A percentile compares a stretch with the other conserved stretches of the same genome.
These are phyloP conservation scores for Leccinum cinnamomeum DNA, from an alignment of 1,284 basidiomycete genomes.

Conservation along the genomic window DNA sequence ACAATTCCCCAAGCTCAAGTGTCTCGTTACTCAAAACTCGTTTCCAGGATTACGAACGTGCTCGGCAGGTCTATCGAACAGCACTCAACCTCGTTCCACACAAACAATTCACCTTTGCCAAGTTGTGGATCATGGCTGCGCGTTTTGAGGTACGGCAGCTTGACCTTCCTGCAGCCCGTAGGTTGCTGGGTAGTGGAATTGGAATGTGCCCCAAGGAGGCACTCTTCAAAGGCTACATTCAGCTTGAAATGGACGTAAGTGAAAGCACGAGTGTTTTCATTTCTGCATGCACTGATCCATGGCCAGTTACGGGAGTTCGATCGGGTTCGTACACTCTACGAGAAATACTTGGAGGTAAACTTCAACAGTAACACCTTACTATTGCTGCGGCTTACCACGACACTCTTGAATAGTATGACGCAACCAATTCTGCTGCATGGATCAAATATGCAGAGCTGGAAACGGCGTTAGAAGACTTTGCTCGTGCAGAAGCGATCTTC, in stretches of 20 bases:
- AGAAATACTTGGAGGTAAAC: slow-evolving; percentile 88
- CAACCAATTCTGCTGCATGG: slow-evolving; percentile 91
- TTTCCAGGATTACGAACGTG: slow-evolving; percentile 73
- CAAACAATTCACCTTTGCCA: slow-evolving; percentile 96
- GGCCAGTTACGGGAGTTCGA: slow-evolving; percentile 91
- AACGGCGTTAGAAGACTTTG: slow-evolving; percentile 86
- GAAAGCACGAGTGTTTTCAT: neutral
- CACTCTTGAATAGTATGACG: slow-evolving; percentile 63
- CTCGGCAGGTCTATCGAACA: slow-evolving; percentile 92
- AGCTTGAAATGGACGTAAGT: slow-evolving; percentile 84
- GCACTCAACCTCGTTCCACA: slow-evolving; percentile 90
- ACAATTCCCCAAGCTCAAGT: slow-evolving; percentile 12
- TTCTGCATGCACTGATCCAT: slow-evolving; percentile 13
- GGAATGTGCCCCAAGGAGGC: slow-evolving; percentile 97
- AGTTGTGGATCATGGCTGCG: slow-evolving; percentile 90
- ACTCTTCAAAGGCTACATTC: slow-evolving; percentile 92
- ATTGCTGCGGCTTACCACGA: slow-evolving; percentile 5
- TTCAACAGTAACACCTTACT: neutral
- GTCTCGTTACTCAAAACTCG: slow-evolving; percentile 10
- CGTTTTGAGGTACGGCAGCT: slow-evolving; percentile 89
- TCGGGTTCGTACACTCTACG: slow-evolving; percentile 87
- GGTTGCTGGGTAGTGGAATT: slow-evolving; percentile 87
- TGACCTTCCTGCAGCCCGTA: slow-evolving; percentile 83
- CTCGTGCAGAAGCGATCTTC: slow-evolving; percentile 92
- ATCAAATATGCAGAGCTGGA: slow-evolving; percentile 98